Percentiles rank a stretch among this genome's conserved stretches.
phyloP scores from a whole-genome alignment of 2,329 filamentous ascomycete species.

The Laburnicola sp. region DNA sequence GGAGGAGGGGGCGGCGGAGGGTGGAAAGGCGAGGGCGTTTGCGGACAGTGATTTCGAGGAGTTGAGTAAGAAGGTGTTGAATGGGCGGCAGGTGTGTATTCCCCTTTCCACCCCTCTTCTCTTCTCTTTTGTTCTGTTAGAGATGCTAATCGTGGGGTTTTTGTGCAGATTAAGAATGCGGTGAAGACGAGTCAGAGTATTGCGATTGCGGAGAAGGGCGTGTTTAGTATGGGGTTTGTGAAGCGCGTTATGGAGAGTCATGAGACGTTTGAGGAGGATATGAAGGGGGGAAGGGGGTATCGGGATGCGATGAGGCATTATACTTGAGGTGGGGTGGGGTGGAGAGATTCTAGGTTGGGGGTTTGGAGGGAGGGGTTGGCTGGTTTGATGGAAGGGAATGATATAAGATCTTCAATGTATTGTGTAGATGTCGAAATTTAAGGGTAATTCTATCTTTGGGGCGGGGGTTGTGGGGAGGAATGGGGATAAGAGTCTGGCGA shows the following conservation, averaged over 20 bases:
- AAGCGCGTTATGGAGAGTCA: constrained; percentile 81
- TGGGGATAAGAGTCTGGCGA: too few species aligned
- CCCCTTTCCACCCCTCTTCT: not conserved
- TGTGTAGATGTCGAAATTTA: too few species aligned
- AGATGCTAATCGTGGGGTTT: not conserved
- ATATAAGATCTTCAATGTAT: too few species aligned
- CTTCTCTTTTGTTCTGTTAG: too few species aligned
- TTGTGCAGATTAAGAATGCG: constrained; percentile 80
- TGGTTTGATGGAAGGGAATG: too few species aligned
- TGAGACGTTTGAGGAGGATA: constrained; percentile 78
- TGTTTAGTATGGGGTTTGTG: constrained; percentile 77
- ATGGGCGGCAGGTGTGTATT: constrained; percentile 63
- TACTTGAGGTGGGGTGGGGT: constrained; percentile 48
- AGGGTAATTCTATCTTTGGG: too few species aligned
- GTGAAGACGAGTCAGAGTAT: constrained; percentile 81
- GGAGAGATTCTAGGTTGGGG: too few species aligned
- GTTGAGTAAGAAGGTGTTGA: constrained; percentile 69
- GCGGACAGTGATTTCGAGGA: constrained; percentile 67
- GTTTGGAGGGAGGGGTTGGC: too few species aligned
- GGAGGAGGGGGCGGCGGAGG: constrained; percentile 50
- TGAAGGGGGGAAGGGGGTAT: constrained; percentile 79
- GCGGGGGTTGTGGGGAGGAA: too few species aligned
- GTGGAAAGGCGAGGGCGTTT: constrained; percentile 53
- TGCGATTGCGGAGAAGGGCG: constrained; percentile 72
- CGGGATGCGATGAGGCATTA: constrained; percentile 84